Base-by-base conservation (phyloP, 176 grass and related monocot genomes). In the maize (Zea mays) region DNA sequence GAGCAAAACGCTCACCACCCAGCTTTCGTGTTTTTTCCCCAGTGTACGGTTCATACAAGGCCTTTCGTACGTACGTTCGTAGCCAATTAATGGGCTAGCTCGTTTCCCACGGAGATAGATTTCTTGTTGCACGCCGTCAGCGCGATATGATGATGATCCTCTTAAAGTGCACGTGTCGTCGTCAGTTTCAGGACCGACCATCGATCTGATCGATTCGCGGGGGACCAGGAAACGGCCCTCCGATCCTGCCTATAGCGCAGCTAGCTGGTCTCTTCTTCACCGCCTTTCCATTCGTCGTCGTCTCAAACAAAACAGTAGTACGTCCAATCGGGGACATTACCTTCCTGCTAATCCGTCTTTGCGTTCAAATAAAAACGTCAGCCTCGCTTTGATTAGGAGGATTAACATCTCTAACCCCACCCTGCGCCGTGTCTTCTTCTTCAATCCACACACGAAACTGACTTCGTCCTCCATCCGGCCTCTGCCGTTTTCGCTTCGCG, bases 381-480 rank as follows among this genome's bases (percentile, higher is more conserved):
- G 61, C 15, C 27, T 33, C 74, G 15, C 59, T 27, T 34, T 73
- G 74, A 69, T 64, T 77, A 73, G 10, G 33, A 35, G 0, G 0
- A 58, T 1, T 71, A 50, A 71, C 33, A 33, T 47, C 1, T 41
- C 59, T 44, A 33, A 61, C 60, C 40, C 8, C 59, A 61, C 60
- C 40, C 8, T 78, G 50, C 27, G 27, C 27, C 73, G 50, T 67
- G 68, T 67, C 61, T 45, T 61, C 61, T 45, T 61, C 80, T 73
- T 87, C 67, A 74, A 83, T 83, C 65, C 69, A 44, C 75, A 79
- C 75, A 87, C 80, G 85, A 79, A 87, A 87, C 80, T 83, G 85
- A 83, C 85, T 76, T 52, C 17, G 41, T 79, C 79, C 72, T 1
- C 27, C 27, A 27, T 27, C 27, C 27, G 27, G 27, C 79, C 72